These are phyloP conservation scores for Clarireedia sp. DNA, from an alignment of 2,329 filamentous ascomycete genomes.

Conservation along the genomic window DNA sequence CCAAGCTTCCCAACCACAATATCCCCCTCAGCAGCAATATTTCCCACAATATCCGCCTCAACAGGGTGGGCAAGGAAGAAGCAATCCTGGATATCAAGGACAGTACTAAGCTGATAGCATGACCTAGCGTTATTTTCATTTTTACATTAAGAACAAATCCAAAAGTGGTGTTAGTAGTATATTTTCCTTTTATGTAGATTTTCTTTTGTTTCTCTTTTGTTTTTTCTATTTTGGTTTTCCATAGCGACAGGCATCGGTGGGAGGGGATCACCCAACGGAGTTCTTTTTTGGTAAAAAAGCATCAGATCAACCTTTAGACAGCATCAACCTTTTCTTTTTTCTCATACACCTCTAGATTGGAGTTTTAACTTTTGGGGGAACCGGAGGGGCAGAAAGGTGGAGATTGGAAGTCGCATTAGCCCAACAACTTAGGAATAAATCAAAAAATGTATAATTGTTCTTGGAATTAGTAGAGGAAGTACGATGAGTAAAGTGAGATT, in stretches of 20 bases:
- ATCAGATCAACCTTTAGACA: background rate
- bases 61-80: conserved; percentile 13
- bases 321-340: background rate
- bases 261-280: background rate
- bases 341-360: background rate
- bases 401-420: background rate
- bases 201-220: background rate
- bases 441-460: background rate
- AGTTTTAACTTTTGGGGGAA: background rate
- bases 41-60: conserved; percentile 13
- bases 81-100: conserved; percentile 15
- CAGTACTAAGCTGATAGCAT: conserved; percentile 4
- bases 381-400: background rate
- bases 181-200: background rate
- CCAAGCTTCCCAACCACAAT: conserved; percentile 14
- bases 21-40: conserved; percentile 15
- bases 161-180: background rate
- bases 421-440: background rate
- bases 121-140: background rate
- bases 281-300: background rate
- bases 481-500: too few relatives aligned
- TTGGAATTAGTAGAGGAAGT: too few relatives aligned
- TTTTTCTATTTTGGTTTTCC: background rate
- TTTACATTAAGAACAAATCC: too few relatives aligned
- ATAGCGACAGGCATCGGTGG: background rate